These are phyloP conservation scores for Penicillium sp. DNA, from an alignment of 2,329 filamentous ascomycete genomes.

Conservation along the genomic window DNA sequence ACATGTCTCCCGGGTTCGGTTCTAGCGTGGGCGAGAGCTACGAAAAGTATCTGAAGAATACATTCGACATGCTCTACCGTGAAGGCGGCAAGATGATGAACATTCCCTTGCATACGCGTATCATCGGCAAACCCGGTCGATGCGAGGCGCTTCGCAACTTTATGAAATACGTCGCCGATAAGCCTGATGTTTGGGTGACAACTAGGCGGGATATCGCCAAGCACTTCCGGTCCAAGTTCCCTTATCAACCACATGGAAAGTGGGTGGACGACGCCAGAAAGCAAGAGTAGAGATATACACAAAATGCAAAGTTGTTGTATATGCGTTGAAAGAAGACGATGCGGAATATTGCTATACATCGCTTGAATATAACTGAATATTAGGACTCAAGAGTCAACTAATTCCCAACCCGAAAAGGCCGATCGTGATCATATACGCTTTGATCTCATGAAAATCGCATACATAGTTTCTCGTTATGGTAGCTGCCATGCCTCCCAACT, in stretches of 20 bases:
- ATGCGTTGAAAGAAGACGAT: background rate
- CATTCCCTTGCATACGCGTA: conserved; percentile 53
- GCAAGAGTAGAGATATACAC: background rate
- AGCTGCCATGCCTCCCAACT: background rate
- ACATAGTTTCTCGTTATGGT: background rate
- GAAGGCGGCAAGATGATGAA: conserved; percentile 60
- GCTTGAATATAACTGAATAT: too few species aligned
- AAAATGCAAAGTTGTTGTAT: background rate
- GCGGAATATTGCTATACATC: too few species aligned
- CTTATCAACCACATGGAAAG: conserved; percentile 28
- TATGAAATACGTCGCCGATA: conserved; percentile 29
- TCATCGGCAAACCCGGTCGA: conserved; percentile 53
- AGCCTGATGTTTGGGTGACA: conserved; percentile 48
- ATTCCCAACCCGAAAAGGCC: background rate
- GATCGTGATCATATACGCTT: background rate
- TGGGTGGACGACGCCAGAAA: background rate
- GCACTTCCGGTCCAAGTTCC: conserved; percentile 41
- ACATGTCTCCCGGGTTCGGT: conserved; percentile 46
- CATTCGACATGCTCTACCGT: conserved; percentile 55
- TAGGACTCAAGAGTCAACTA: too few species aligned
- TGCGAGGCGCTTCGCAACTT: conserved; percentile 47
- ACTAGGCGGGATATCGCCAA: conserved; percentile 45
- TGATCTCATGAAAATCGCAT: background rate
- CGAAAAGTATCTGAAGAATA: conserved; percentile 44
- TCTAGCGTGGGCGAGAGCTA: conserved; percentile 38